Evolutionary conservation across 75 land plant genomes (phyloP).

Genomic region (Chamaecyparis obtusa): DNA sequence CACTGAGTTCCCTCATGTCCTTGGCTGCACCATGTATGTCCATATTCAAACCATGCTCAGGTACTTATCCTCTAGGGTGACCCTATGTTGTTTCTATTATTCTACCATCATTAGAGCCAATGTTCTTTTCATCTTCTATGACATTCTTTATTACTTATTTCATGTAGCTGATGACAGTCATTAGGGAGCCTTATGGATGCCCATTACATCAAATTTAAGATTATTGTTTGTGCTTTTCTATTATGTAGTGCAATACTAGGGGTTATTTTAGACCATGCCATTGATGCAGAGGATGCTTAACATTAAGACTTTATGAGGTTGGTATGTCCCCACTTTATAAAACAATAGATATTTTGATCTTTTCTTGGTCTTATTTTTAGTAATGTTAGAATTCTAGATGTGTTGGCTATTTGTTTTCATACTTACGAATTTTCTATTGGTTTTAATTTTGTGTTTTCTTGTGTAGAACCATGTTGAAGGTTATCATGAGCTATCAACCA

Average conservation of each 20-base stretch:
- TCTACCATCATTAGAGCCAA: too few relatives aligned
- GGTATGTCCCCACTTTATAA: constrained; percentile 30
- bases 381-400: not conserved
- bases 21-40: too few relatives aligned
- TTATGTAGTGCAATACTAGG: constrained; percentile 75
- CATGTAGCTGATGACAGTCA: too few relatives aligned
- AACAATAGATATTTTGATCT: not conserved
- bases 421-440: not conserved
- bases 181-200: too few relatives aligned
- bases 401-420: not conserved
- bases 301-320: constrained; percentile 77
- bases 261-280: constrained; percentile 85
- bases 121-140: too few relatives aligned
- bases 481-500: constrained; percentile 76
- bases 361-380: not conserved
- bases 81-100: too few relatives aligned
- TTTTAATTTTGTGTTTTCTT: constrained; percentile 6
- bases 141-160: too few relatives aligned
- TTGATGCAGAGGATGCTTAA: constrained; percentile 84
- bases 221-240: constrained; percentile 1
- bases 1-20: too few relatives aligned
- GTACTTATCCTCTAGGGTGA: too few relatives aligned
- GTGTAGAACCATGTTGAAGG: constrained; percentile 84
- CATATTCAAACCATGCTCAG: too few relatives aligned
- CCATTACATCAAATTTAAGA: too few relatives aligned